These are phyloP conservation scores for Litchi chinensis DNA, from an alignment of 345 rosid genomes.

Conservation along the genomic window DNA sequence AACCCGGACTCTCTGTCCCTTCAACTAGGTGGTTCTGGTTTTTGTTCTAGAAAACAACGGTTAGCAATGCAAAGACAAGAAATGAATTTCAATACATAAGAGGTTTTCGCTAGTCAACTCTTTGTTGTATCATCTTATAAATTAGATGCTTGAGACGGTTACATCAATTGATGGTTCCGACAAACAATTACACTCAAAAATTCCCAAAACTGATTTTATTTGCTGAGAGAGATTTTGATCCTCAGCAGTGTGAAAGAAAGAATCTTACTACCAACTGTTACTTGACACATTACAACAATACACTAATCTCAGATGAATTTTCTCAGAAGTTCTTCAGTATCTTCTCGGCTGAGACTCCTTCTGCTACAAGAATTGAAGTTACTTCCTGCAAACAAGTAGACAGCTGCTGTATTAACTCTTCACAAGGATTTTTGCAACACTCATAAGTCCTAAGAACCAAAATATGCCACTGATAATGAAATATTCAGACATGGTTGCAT, in stretches of 20 bases:
- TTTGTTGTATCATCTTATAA: background rate
- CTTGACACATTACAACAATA: conserved; percentile 36
- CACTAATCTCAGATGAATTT: conserved; percentile 3
- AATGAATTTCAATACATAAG: background rate
- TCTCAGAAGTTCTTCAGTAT: conserved; percentile 86
- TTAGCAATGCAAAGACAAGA: background rate
- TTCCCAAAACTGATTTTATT: conserved; percentile 40
- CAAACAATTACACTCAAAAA: background rate
- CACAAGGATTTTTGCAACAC: too few relatives aligned
- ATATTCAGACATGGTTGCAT: background rate
- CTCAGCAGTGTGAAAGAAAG: conserved; percentile 31
- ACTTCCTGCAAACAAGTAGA: conserved; percentile 64
- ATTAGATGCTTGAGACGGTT: background rate
- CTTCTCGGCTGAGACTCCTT: conserved; percentile 71
- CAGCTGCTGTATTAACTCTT: background rate
- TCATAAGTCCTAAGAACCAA: too few relatives aligned
- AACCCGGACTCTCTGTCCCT: too few relatives aligned
- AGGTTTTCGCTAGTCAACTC: too few relatives aligned
- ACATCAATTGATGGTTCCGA: background rate
- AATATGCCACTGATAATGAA: background rate
- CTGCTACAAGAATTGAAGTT: conserved; percentile 70
- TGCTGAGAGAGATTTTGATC: conserved; percentile 25
- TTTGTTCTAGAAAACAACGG: background rate
- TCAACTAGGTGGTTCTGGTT: background rate
- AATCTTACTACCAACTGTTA: conserved; percentile 25